phyloP scores from a whole-genome alignment of 176 grass and related monocot genomes.

The Poa pratensis region DNA sequence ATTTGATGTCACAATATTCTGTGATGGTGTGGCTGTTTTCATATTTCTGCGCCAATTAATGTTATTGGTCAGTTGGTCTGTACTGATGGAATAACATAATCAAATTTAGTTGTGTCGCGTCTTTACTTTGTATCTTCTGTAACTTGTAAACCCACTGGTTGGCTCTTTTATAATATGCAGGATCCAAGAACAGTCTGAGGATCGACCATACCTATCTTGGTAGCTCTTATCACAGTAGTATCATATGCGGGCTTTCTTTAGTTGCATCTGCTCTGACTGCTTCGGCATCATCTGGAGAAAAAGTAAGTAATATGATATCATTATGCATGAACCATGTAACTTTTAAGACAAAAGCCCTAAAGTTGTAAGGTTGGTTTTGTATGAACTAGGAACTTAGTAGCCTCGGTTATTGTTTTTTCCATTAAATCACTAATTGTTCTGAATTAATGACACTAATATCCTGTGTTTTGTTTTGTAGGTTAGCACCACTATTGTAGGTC shows the following conservation, averaged over 20 bases:
- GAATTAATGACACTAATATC: slow-evolving; percentile 24
- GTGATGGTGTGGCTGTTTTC: neutral
- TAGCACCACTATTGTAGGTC: slow-evolving; percentile 68
- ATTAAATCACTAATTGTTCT: neutral
- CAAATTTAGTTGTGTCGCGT: neutral
- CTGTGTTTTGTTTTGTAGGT: slow-evolving; percentile 56
- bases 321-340: slow-evolving; percentile 6
- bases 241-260: slow-evolving; percentile 83
- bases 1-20: slow-evolving; percentile 25
- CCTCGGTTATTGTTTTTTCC: neutral
- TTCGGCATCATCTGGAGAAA: slow-evolving; percentile 57
- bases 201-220: slow-evolving; percentile 86
- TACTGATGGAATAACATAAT: slow-evolving; percentile 11
- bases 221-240: slow-evolving; percentile 90
- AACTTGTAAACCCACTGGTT: neutral
- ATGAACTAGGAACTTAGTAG: slow-evolving; percentile 2
- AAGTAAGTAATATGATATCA: slow-evolving; percentile 52
- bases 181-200: slow-evolving; percentile 60
- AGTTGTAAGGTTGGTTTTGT: neutral
- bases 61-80: slow-evolving; percentile 9
- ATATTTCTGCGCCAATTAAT: slow-evolving; percentile 17
- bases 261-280: slow-evolving; percentile 67
- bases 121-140: slow-evolving; percentile 19
- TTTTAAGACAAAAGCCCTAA: neutral
- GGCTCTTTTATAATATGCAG: slow-evolving; percentile 44